Conservation (phyloP, 352 stramenopile species). For the Phytopythium montanum region DNA sequence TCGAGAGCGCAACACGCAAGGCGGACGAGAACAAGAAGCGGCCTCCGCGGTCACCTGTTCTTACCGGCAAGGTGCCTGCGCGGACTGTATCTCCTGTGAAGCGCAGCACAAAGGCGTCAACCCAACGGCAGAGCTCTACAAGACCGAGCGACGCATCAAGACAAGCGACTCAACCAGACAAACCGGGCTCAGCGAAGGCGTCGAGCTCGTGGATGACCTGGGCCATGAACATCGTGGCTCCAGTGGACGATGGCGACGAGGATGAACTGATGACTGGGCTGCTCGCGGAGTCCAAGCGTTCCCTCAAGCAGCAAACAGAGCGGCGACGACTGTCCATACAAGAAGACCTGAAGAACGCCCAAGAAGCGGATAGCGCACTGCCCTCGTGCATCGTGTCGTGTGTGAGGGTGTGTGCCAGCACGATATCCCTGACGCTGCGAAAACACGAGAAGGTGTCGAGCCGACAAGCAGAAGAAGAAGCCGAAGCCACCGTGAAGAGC, state of each 20-base stretch:
- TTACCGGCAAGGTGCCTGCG: not conserved
- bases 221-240: constrained; percentile 60
- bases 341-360: constrained; percentile 11
- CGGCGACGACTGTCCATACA: constrained; percentile 8
- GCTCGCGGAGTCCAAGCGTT: constrained; percentile 59
- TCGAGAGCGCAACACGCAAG: constrained; percentile 34
- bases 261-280: constrained; percentile 68
- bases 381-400: constrained; percentile 33
- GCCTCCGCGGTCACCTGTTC: not conserved
- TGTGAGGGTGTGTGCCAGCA: constrained; percentile 55
- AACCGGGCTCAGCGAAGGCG: constrained; percentile 7
- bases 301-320: constrained; percentile 32
- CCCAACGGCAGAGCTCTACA: not conserved
- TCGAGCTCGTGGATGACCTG: constrained; percentile 59
- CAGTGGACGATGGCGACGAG: constrained; percentile 47
- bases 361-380: constrained; percentile 5
- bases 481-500: constrained; percentile 11
- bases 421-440: constrained; percentile 54
- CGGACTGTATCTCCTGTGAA: not conserved
- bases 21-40: constrained; percentile 14
- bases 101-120: not conserved
- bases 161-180: not conserved
- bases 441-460: constrained; percentile 34
- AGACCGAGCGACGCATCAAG: not conserved
- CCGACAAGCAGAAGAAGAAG: constrained; percentile 8